These are phyloP conservation scores for Hymenoscyphus fructigenus DNA, from an alignment of 2,329 filamentous ascomycete species.

Conservation along the genomic window DNA sequence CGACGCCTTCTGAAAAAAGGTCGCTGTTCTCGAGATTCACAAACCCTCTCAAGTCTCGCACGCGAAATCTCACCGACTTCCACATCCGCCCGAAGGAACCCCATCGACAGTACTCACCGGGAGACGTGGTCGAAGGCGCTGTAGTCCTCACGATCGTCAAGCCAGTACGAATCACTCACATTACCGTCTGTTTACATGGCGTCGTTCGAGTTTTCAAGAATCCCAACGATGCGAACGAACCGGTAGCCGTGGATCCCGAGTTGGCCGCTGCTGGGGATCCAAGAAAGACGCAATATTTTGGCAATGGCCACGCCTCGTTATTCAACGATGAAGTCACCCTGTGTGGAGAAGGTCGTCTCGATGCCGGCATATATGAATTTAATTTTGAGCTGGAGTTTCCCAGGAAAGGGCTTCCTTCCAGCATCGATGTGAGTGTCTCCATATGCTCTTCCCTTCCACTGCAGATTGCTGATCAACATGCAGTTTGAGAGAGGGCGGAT, in stretches of 20 bases:
- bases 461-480: constrained; percentile 21
- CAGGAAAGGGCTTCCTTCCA: constrained; percentile 73
- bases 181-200: constrained; percentile 75
- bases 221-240: constrained; percentile 54
- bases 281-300: constrained; percentile 57
- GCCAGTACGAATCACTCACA: constrained; percentile 74
- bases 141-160: constrained; percentile 73
- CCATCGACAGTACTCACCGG: constrained; percentile 72
- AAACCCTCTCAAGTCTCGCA: constrained; percentile 44
- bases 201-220: constrained; percentile 76
- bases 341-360: constrained; percentile 74
- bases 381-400: constrained; percentile 74
- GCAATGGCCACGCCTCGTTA: constrained; percentile 75
- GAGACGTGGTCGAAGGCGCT: constrained; percentile 69
- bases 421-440: constrained; percentile 75
- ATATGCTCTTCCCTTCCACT: background rate
- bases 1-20: constrained; percentile 29
- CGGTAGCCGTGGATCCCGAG: constrained; percentile 40
- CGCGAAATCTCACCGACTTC: constrained; percentile 73
- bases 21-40: constrained; percentile 44
- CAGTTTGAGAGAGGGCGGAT: constrained; percentile 96
- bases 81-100: constrained; percentile 75
- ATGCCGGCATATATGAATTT: constrained; percentile 75
- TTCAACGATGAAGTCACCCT: constrained; percentile 82
- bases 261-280: constrained; percentile 39